Percentiles rank a stretch among this genome's conserved stretches.
Conservation (phyloP, 164 flowering plant species). For the Magnolia sinica region DNA sequence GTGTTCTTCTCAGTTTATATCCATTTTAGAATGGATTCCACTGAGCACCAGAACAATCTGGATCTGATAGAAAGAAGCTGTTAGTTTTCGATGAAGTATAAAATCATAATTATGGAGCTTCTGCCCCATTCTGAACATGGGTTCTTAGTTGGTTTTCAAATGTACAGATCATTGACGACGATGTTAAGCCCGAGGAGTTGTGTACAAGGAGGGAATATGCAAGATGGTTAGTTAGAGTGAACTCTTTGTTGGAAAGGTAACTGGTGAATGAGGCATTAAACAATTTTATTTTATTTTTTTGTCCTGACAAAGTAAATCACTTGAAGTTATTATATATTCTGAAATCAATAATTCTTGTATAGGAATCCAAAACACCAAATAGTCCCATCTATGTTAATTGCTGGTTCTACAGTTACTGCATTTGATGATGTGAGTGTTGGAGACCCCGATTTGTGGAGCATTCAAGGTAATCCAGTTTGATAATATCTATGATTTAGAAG, state of each 20-base stretch:
- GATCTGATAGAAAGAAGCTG: background rate
- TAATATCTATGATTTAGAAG: too few relatives aligned
- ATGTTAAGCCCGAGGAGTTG: slow-evolving; percentile 53
- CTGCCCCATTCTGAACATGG: slow-evolving; percentile 36
- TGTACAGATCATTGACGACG: slow-evolving; percentile 73
- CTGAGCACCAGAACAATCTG: background rate
- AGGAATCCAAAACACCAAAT: slow-evolving; percentile 63
- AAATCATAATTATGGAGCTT: slow-evolving; percentile 12
- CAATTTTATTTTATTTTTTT: slow-evolving; percentile 6
- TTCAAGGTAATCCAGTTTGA: slow-evolving; percentile 51
- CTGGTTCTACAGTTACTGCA: slow-evolving; percentile 49
- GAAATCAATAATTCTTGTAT: slow-evolving; percentile 5
- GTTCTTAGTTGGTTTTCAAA: slow-evolving; percentile 32
- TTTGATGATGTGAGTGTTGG: slow-evolving; percentile 62
- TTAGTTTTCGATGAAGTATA: background rate
- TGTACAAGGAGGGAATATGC: slow-evolving; percentile 90
- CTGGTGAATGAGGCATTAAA: background rate
- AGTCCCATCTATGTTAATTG: slow-evolving; percentile 38
- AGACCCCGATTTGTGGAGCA: slow-evolving; percentile 69
- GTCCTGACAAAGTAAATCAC: background rate
- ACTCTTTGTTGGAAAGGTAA: slow-evolving; percentile 74
- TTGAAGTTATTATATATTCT: background rate
- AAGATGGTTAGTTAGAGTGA: slow-evolving; percentile 70
- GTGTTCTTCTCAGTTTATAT: background rate
- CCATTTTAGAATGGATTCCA: background rate